These are phyloP conservation scores for Naganishia vaughanmartiniae DNA, from an alignment of 768 basidiomycete species.

Conservation along the genomic window DNA sequence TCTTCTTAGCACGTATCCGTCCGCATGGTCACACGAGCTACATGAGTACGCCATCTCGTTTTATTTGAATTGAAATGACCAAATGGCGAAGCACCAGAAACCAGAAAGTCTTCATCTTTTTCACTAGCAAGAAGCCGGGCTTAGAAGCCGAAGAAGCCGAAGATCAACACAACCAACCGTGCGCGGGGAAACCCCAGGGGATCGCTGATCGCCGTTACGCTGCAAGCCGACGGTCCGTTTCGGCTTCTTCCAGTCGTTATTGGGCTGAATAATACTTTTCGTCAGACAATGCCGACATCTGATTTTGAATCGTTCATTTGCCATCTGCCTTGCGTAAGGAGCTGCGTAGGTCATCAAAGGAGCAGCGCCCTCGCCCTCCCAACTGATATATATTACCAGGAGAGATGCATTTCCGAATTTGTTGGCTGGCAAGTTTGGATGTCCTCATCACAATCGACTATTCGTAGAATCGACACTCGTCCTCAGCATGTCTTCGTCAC, in stretches of 20 bases:
- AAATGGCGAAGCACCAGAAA: neutral
- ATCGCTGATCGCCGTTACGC: no score
- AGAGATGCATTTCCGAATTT: constrained; percentile 7
- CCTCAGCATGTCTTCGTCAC: constrained; percentile 13
- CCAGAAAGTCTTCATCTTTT: neutral
- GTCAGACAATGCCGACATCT: neutral
- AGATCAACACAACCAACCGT: neutral
- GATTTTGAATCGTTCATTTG: neutral
- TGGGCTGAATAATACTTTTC: neutral
- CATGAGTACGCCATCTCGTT: neutral
- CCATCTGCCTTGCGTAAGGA: constrained; percentile 7
- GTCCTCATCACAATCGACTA: neutral
- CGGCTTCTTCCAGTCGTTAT: neutral
- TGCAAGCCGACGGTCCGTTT: neutral
- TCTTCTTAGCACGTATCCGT: neutral
- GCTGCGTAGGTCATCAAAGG: neutral
- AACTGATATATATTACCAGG: neutral
- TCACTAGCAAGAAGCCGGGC: neutral
- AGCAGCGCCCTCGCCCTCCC: neutral
- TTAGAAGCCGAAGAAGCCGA: neutral
- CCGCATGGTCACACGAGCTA: neutral
- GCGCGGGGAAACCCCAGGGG: neutral
- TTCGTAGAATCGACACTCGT: constrained; percentile 5
- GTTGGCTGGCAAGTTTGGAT: neutral
- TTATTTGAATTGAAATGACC: neutral